Evolutionary conservation across 805 yeast species (phyloP).

Genomic region (Lachancea lanzarotensis): DNA sequence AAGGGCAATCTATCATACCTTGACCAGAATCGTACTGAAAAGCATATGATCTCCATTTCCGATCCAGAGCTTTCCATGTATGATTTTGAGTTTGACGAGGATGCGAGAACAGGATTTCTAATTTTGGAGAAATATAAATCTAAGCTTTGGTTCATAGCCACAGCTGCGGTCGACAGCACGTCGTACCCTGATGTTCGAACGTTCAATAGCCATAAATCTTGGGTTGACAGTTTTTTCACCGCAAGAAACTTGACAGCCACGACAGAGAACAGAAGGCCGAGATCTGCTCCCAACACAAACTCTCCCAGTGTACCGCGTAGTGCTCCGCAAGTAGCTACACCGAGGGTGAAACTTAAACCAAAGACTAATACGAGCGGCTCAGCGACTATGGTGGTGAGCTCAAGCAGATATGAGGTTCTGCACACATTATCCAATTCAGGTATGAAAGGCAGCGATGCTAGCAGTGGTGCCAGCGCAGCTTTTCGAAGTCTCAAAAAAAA

Average conservation of each 20-base stretch:
- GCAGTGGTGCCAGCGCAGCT: constrained; percentile 33
- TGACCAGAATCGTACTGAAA: constrained; percentile 1
- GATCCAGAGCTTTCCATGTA: constrained; percentile 63
- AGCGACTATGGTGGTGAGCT: constrained; percentile 29
- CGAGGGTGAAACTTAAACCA: constrained; percentile 3
- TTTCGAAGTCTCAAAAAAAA: constrained; percentile 25
- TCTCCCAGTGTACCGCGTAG: background rate
- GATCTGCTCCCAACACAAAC: background rate
- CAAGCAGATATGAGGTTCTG: constrained; percentile 31
- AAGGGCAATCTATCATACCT: constrained; percentile 5
- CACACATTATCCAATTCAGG: constrained; percentile 16
- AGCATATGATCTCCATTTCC: constrained; percentile 23
- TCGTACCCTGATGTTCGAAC: constrained; percentile 15
- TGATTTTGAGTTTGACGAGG: constrained; percentile 69
- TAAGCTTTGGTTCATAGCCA: constrained; percentile 51
- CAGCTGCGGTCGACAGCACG: constrained; percentile 35
- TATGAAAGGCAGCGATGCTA: constrained; percentile 18
- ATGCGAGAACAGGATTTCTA: constrained; percentile 50
- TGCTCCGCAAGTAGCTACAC: background rate
- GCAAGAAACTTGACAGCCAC: constrained; percentile 45
- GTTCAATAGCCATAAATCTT: constrained; percentile 34
- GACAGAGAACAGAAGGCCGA: background rate
- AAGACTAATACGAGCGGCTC: constrained; percentile 18
- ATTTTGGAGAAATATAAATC: constrained; percentile 55
- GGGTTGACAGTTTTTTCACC: constrained; percentile 65